Base-by-base conservation (phyloP, 1,284 basidiomycete species). In the Ganoderma lingzhi region DNA sequence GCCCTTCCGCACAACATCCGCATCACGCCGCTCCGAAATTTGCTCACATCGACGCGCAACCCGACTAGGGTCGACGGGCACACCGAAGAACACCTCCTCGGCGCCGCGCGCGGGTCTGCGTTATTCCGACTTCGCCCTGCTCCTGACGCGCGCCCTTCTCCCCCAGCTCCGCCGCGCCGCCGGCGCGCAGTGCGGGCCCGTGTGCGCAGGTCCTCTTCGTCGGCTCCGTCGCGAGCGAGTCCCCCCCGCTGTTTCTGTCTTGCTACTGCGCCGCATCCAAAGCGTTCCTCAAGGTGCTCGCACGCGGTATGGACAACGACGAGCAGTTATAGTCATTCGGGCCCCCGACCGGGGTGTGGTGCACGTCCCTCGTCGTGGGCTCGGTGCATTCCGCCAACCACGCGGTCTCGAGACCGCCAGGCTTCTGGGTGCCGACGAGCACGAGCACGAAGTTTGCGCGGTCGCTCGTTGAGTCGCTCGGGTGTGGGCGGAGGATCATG, bases 61-160 rank as follows among this genome's bases (percentile, higher is more conserved):
- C 67, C 19, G 65, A 67, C 6, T 44, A 79, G 77, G 41, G 62
- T 75, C 60, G 76, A 79, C 61, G 74, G 66, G 2, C 69, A 69
- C 60, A 59, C 70, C 32, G 76, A 76, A 63, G 71, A 69, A 2
- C 71, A 73, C 45, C 44, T 78, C 30, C 61, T 75, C 44, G 45
- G 53, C 32, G 66, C 71, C 60, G 62, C 77, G 45, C 62, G 70
- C 58, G 62, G 69, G 58, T 78, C 77, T 70, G 68, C 72, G 1
- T 55, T 77, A 23, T 23, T 23, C 23, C 23, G 23, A 23, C 66
- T 79, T 78, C 76, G 66, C 78, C 10, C 70, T 76, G 62, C 62
- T 76, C 70, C 74, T 79, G 68, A 77, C 76, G 19, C 78, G 74
- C 68, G 71, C 68, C 9, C 73, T 79, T 61, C 74, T 79, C 32